Evolutionary conservation across 768 basidiomycete species (phyloP).

Genomic region (Leccinum obscurum): DNA sequence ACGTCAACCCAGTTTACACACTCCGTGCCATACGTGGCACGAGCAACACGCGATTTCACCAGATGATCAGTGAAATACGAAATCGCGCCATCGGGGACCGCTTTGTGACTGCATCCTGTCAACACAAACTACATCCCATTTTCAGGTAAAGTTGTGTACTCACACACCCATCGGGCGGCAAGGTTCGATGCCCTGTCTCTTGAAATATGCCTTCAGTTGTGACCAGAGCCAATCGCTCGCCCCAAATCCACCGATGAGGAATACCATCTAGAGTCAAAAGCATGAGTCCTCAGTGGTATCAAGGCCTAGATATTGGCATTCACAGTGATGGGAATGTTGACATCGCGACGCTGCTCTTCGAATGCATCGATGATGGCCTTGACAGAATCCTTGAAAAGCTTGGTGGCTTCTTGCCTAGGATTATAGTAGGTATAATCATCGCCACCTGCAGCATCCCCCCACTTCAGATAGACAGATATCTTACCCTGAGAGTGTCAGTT

Average conservation of each 20-base stretch:
- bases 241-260: slow-evolving; percentile 54
- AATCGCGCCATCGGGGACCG: slow-evolving; percentile 50
- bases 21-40: slow-evolving; percentile 55
- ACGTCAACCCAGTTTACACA: slow-evolving; percentile 25
- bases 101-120: slow-evolving; percentile 32
- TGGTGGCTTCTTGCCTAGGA: slow-evolving; percentile 36
- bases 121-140: not conserved
- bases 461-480: not conserved
- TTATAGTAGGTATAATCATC: not conserved
- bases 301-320: slow-evolving; percentile 2
- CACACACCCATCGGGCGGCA: slow-evolving; percentile 47
- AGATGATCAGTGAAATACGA: slow-evolving; percentile 41
- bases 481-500: slow-evolving; percentile 36
- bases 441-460: not conserved
- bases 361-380: slow-evolving; percentile 33
- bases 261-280: slow-evolving; percentile 20
- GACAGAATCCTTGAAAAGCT: slow-evolving; percentile 44
- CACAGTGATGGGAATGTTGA: slow-evolving; percentile 31
- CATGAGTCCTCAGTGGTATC: not conserved
- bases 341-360: slow-evolving; percentile 23
- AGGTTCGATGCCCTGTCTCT: slow-evolving; percentile 37
- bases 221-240: slow-evolving; percentile 46
- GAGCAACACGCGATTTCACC: slow-evolving; percentile 46
- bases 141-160: slow-evolving; percentile 31
- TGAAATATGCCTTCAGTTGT: slow-evolving; percentile 37